Evolutionary conservation across 1,284 basidiomycete genomes (phyloP).

Genomic region (Xerocomus nothofagi): DNA sequence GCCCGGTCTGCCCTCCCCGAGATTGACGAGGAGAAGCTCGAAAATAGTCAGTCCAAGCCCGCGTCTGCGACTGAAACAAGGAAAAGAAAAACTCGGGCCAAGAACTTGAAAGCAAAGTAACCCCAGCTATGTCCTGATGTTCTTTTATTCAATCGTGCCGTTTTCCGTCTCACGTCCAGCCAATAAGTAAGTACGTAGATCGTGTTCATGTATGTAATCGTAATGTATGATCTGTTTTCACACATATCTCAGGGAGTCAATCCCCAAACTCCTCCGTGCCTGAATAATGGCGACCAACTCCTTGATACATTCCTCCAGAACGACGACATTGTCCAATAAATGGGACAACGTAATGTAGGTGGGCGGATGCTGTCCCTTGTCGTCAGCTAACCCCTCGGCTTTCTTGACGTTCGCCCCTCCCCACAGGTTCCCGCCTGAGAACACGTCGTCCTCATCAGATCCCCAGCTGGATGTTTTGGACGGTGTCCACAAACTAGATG

Average conservation of each 20-base stretch:
- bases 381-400: conserved; percentile 28
- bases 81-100: conserved; percentile 37
- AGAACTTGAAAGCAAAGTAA: conserved; percentile 36
- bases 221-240: conserved; percentile 35
- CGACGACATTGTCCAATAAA: conserved; percentile 91
- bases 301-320: conserved; percentile 95
- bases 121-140: neutral
- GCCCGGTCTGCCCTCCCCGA: conserved; percentile 44
- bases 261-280: conserved; percentile 81
- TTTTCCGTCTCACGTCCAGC: neutral
- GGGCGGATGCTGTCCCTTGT: conserved; percentile 32
- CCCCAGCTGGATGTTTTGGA: conserved; percentile 51
- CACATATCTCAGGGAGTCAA: conserved; percentile 79
- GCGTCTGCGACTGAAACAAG: conserved; percentile 40
- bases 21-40: conserved; percentile 70
- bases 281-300: conserved; percentile 88
- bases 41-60: conserved; percentile 59
- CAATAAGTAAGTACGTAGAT: neutral
- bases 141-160: neutral
- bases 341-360: conserved; percentile 72
- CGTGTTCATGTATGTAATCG: conserved; percentile 6
- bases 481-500: conserved; percentile 62
- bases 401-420: conserved; percentile 39
- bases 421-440: conserved; percentile 56
- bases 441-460: conserved; percentile 66